Base-by-base conservation (phyloP, 2,329 filamentous ascomycete genomes). In the Claviceps citrina region DNA sequence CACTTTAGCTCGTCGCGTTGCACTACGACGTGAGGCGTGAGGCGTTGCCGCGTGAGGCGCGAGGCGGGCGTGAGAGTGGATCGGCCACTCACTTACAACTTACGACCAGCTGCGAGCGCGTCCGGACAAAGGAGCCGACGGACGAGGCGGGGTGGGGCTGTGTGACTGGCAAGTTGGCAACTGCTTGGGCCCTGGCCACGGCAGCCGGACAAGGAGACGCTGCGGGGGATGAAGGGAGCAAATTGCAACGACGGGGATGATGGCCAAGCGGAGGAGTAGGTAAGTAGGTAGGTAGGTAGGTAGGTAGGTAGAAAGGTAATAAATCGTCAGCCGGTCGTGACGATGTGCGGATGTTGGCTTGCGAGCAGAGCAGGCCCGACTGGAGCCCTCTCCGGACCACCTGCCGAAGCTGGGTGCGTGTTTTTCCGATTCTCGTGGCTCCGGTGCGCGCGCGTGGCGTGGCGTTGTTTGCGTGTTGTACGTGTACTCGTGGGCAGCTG, bases 51-150 rank as follows among this genome's bases (percentile, higher is more conserved):
- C 30, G 30, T 39, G 31, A 26, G 16, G 38, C 35, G 40, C 20
- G 40, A 27, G 31, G n/a, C n/a, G n/a, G n/a, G n/a, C n/a, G n/a
- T n/a, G n/a, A n/a, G 26, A 36, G 42, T 41, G 42, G 42, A 32
- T 44, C 38, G 30, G 22, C 37, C 36, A 42, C 44, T 39, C n/a
- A n/a, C n/a, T 45, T 41, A 30, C 24, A 34, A 18, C 36, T 7
- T 15, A 8, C 15, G 15, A n/a, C n/a, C n/a, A 22, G 18, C 25
- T 27, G 24, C 33, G 19, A 31, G 28, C 27, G 39, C 35, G 36
- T 12, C n/a, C 19, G 25, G 15, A 7, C 31, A 36, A 26, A 5
- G n/a, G n/a, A 27, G 22, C 7, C 16, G 30, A 10, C 40, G 13
- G 31, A 31, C 19, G 33, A 28, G 20, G 12, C 10, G 22, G 13